A percentile compares a stretch with the other conserved stretches of the same genome.
Conservation (phyloP, 805 yeast genomes). For the Blastobotrys terrestris region DNA sequence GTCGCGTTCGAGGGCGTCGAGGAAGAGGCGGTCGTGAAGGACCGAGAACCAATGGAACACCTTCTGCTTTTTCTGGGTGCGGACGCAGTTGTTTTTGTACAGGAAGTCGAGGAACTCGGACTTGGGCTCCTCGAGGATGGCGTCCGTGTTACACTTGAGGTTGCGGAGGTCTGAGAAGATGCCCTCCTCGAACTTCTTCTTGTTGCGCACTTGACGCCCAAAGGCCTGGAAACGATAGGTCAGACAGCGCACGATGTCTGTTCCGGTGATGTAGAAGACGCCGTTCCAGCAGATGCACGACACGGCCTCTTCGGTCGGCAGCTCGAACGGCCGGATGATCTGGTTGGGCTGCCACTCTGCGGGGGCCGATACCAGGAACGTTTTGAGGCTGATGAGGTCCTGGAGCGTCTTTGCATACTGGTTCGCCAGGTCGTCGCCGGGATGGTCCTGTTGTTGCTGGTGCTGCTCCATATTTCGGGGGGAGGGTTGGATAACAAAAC, state of each 20-base stretch:
- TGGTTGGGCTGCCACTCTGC: conserved; percentile 89
- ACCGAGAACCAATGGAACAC: conserved; percentile 97
- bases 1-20: conserved; percentile 91
- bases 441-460: too few relatives aligned
- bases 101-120: conserved; percentile 78
- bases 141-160: conserved; percentile 74
- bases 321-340: conserved; percentile 74
- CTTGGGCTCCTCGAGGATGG: conserved; percentile 80
- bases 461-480: too few relatives aligned
- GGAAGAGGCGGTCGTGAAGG: conserved; percentile 85
- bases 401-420: conserved; percentile 3
- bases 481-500: too few relatives aligned
- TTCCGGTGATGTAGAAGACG: conserved; percentile 85
- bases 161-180: conserved; percentile 85
- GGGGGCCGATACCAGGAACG: conserved; percentile 88
- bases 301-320: conserved; percentile 85
- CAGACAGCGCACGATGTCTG: conserved; percentile 90
- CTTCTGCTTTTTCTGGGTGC: conserved; percentile 95
- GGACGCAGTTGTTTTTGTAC: conserved; percentile 76
- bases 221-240: conserved; percentile 83
- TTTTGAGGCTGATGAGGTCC: conserved; percentile 41
- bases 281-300: conserved; percentile 94
- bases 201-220: conserved; percentile 76
- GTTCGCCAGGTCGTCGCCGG: not conserved
- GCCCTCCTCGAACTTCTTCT: conserved; percentile 96